Percentiles rank a stretch among this genome's conserved stretches.
phyloP scores from a whole-genome alignment of 2,329 filamentous ascomycete species.

The Penicillium sp. region DNA sequence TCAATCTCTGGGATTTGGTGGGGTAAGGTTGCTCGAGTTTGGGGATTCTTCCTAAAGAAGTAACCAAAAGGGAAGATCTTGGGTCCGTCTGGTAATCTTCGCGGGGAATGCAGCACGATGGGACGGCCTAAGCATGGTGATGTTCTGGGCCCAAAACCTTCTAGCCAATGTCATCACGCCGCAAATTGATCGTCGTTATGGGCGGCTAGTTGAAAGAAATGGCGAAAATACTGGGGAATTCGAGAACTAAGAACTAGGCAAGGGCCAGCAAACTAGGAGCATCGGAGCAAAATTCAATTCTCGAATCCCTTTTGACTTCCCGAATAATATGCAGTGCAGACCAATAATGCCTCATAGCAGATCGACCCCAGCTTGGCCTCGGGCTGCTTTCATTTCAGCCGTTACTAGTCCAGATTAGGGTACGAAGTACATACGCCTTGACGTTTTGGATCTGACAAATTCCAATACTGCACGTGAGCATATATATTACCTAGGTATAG shows the following conservation, averaged over 20 bases:
- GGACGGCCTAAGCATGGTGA: conserved; percentile 3
- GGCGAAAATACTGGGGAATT: not conserved
- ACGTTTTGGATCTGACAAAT: not conserved
- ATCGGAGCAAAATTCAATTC: not conserved
- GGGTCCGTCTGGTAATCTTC: not conserved
- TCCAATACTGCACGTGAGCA: not conserved
- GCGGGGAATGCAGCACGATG: conserved; percentile 7
- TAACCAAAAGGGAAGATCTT: conserved; percentile 1
- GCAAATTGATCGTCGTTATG: conserved; percentile 6
- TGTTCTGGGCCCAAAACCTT: conserved; percentile 1
- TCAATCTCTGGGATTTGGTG: not conserved
- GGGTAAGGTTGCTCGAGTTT: conserved; percentile 3
- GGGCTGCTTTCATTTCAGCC: not conserved
- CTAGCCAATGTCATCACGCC: not conserved
- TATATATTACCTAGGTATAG: not conserved
- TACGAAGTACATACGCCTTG: not conserved
- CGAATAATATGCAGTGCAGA: not conserved
- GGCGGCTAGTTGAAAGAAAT: conserved; percentile 2
- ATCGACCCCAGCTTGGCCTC: not conserved
- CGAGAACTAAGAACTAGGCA: not conserved
- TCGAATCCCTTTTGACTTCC: not conserved
- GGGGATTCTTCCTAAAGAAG: conserved; percentile 1
- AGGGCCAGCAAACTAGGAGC: not conserved
- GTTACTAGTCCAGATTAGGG: not conserved
- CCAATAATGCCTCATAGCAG: conserved; percentile 1